These are phyloP conservation scores for Oryza brachyantha DNA, from an alignment of 176 grass and related monocot genomes.

Conservation along the genomic window DNA sequence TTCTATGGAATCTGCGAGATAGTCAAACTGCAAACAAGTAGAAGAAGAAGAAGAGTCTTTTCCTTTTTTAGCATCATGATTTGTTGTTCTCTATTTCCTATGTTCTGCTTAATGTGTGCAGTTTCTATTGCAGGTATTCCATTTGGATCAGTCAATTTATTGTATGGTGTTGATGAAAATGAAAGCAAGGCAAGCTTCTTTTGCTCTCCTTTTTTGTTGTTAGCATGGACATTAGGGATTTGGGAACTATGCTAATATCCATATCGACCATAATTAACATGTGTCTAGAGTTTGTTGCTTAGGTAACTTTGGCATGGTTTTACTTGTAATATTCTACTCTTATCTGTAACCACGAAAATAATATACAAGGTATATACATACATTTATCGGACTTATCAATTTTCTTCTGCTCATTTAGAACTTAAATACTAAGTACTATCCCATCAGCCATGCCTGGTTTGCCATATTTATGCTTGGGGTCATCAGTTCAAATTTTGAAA, in stretches of 20 bases:
- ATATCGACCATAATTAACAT: conserved; percentile 1
- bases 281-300: neutral
- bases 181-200: conserved; percentile 89
- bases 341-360: conserved; percentile 13
- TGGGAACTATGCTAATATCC: neutral
- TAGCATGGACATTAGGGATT: no score
- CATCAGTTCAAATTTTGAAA: conserved; percentile 5
- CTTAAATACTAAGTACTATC: neutral
- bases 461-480: neutral
- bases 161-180: conserved; percentile 86
- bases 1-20: neutral
- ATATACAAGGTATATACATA: neutral
- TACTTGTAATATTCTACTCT: conserved; percentile 13
- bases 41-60: neutral
- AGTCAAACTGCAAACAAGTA: neutral
- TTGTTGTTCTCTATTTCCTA: conserved; percentile 11
- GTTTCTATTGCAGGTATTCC: conserved; percentile 68
- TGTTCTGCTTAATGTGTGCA: conserved; percentile 3
- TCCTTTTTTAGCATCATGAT: conserved; percentile 8
- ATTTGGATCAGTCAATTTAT: conserved; percentile 96
- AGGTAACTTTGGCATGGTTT: neutral
- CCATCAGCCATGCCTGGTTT: neutral
- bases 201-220: conserved; percentile 23
- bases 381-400: neutral
- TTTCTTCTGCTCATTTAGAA: neutral